Percentiles rank a stretch among this genome's conserved stretches.
These are phyloP conservation scores for Teratosphaeria nubilosa DNA, from an alignment of 2,329 filamentous ascomycete genomes.

Conservation along the genomic window DNA sequence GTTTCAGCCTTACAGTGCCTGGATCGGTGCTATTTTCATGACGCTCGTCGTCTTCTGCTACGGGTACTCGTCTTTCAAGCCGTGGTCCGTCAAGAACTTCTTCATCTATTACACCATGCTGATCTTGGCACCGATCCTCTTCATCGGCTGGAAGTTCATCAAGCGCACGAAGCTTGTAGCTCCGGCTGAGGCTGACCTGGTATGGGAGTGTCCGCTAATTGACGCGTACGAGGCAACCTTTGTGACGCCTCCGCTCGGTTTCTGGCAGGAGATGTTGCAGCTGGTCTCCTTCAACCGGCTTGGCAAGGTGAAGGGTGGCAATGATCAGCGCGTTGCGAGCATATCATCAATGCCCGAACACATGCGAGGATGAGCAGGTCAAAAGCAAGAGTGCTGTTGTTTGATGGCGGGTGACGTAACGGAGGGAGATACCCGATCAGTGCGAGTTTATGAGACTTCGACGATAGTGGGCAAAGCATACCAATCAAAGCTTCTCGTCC, in stretches of 20 bases:
- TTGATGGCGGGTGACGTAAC: not conserved
- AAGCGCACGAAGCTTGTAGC: constrained; percentile 48
- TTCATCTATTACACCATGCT: constrained; percentile 39
- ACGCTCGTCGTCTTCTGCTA: constrained; percentile 37
- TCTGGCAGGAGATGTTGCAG: constrained; percentile 46
- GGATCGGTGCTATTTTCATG: constrained; percentile 22
- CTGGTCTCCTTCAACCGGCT: constrained; percentile 30
- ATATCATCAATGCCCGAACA: not conserved
- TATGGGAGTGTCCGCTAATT: constrained; percentile 53
- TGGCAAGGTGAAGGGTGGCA: constrained; percentile 13
- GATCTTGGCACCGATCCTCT: constrained; percentile 38
- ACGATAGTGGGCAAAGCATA: not conserved
- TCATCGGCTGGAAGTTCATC: constrained; percentile 53
- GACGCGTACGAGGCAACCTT: constrained; percentile 50
- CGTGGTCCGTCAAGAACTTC: constrained; percentile 36
- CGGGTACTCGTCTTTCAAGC: constrained; percentile 44
- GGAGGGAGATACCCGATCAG: not conserved
- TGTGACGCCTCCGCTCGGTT: constrained; percentile 37
- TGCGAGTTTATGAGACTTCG: not conserved
- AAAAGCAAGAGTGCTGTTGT: not conserved
- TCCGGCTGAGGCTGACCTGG: constrained; percentile 47
- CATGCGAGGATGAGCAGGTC: not conserved
- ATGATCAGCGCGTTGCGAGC: constrained; percentile 7
- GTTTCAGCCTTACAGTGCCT: constrained; percentile 47
- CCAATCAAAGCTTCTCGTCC: too few species aligned